Conservation (phyloP, 202 grass and related monocot genomes). For the Eragrostis tef region DNA sequence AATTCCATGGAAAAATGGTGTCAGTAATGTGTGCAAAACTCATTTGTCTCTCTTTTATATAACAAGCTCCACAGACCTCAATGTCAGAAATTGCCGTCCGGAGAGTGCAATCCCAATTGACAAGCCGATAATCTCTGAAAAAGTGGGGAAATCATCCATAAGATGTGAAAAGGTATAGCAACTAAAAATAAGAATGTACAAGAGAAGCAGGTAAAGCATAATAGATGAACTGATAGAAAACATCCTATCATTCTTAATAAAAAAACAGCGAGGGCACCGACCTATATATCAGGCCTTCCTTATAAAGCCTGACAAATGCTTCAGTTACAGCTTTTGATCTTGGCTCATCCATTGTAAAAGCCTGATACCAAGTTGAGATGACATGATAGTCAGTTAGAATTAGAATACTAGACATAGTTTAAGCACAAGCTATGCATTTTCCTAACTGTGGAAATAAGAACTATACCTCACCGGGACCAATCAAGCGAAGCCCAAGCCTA, state of each 20-base stretch:
- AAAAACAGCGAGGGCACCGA: conserved; percentile 43
- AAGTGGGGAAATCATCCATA: conserved; percentile 25
- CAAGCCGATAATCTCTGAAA: conserved; percentile 75
- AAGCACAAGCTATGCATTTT: not conserved
- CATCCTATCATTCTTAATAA: conserved; percentile 14
- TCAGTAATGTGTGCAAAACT: too few relatives aligned
- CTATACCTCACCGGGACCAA: conserved; percentile 85
- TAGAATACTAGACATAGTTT: not conserved
- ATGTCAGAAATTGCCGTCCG: conserved; percentile 95
- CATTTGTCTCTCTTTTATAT: too few relatives aligned
- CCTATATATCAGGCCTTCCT: conserved; percentile 85
- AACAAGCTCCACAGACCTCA: conserved; percentile 54
- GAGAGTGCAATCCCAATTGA: conserved; percentile 97
- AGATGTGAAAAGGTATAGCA: conserved; percentile 8
- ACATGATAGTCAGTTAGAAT: conserved; percentile 25
- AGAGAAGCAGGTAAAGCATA: not conserved
- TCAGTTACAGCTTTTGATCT: conserved; percentile 90
- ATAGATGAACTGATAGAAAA: not conserved
- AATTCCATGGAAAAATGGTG: not conserved
- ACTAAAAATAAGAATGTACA: conserved; percentile 9
- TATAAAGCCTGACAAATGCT: conserved; percentile 84
- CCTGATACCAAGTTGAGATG: conserved; percentile 54
- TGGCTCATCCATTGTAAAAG: conserved; percentile 92
- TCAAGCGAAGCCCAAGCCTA: conserved; percentile 88
- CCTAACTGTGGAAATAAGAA: conserved; percentile 16